Percentiles rank a stretch among this genome's conserved stretches.
Evolutionary conservation across 1,284 basidiomycete genomes (phyloP).

Genomic region (Ganoderma sinense): DNA sequence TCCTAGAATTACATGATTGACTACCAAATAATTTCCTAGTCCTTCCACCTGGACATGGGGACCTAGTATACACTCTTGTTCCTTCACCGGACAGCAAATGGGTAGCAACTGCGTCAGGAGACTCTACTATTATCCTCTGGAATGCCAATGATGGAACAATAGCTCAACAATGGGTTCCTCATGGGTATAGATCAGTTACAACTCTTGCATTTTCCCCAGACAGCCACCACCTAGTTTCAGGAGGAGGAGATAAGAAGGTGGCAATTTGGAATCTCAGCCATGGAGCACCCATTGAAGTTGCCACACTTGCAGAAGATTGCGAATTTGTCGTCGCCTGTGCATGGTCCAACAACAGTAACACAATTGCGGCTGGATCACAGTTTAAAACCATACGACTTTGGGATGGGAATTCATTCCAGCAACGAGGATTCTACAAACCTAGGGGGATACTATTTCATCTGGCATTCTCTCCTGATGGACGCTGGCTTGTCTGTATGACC

Average conservation of each 20-base stretch:
- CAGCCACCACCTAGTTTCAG: neutral
- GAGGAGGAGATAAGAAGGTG: neutral
- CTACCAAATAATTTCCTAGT: neutral
- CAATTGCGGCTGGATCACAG: neutral
- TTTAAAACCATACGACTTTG: neutral
- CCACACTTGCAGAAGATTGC: neutral
- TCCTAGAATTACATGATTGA: neutral
- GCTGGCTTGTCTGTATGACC: neutral
- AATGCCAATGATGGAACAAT: neutral
- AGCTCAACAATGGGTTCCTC: neutral
- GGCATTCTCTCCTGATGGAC: neutral
- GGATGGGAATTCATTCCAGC: neutral
- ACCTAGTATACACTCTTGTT: neutral
- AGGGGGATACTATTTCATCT: too few relatives aligned
- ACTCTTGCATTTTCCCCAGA: neutral
- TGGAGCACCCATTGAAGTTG: neutral
- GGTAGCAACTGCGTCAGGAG: neutral
- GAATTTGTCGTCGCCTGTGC: neutral
- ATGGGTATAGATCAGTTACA: neutral
- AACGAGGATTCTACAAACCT: neutral
- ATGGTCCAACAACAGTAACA: neutral
- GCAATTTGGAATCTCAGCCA: neutral
- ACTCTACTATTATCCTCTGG: neutral
- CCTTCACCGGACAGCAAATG: neutral
- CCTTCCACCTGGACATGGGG: too few relatives aligned